These are phyloP conservation scores for Suillus decipiens DNA, from an alignment of 768 basidiomycete species.

Conservation along the genomic window DNA sequence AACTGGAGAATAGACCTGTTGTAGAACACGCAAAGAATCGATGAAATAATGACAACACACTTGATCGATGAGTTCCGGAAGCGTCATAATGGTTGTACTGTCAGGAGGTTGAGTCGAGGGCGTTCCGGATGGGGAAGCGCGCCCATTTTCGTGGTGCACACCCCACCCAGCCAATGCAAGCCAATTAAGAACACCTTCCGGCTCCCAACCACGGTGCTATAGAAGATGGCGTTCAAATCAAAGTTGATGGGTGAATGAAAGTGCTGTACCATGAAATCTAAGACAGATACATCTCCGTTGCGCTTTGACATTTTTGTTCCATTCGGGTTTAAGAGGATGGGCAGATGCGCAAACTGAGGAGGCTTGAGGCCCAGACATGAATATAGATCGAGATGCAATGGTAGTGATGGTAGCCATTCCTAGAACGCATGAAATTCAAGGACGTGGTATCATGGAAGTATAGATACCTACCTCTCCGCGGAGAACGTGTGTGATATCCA, in stretches of 20 bases:
- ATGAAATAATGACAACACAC: slow-evolving; percentile 37
- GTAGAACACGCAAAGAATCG: not conserved
- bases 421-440: slow-evolving; percentile 31
- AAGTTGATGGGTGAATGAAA: slow-evolving; percentile 4
- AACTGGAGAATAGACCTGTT: slow-evolving; percentile 49
- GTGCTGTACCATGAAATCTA: slow-evolving; percentile 76
- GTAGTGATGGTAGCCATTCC: slow-evolving; percentile 97
- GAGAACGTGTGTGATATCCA: slow-evolving; percentile 95
- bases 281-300: slow-evolving; percentile 83
- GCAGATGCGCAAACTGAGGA: slow-evolving; percentile 90
- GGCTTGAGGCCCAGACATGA: slow-evolving; percentile 67
- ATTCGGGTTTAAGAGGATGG: slow-evolving; percentile 85
- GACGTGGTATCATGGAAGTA: not conserved
- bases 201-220: slow-evolving; percentile 88
- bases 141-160: slow-evolving; percentile 41
- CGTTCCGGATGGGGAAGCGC: slow-evolving; percentile 24
- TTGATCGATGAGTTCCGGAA: slow-evolving; percentile 65
- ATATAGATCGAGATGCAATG: slow-evolving; percentile 90
- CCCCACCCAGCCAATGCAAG: slow-evolving; percentile 96
- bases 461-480: slow-evolving; percentile 75
- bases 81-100: slow-evolving; percentile 61
- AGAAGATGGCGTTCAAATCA: slow-evolving; percentile 9
- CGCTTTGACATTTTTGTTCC: slow-evolving; percentile 96
- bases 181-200: slow-evolving; percentile 88
- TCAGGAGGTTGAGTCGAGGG: slow-evolving; percentile 51